A percentile compares a stretch with the other conserved stretches of the same genome.
Evolutionary conservation across 305 asterid species (phyloP).

Genomic region (Stenogyne calaminthoides): DNA sequence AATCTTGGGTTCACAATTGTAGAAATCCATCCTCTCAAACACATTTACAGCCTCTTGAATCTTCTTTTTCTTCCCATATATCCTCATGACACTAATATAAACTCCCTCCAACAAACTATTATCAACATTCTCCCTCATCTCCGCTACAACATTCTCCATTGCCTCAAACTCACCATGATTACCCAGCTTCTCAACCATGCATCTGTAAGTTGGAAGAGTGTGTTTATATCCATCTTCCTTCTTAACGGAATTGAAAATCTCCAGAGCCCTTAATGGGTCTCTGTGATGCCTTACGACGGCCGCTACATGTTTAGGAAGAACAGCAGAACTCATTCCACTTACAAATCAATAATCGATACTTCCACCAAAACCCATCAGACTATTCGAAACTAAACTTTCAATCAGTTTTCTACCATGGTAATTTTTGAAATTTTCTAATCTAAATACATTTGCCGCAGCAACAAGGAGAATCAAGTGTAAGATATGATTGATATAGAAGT

Average conservation of each 20-base stretch:
- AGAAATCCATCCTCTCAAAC: slow-evolving; percentile 94
- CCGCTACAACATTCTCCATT: slow-evolving; percentile 69
- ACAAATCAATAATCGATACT: slow-evolving; percentile 19
- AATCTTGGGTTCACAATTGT: slow-evolving; percentile 69
- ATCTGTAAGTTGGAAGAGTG: slow-evolving; percentile 66
- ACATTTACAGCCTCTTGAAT: slow-evolving; percentile 80
- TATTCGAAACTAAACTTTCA: background rate
- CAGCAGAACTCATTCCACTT: slow-evolving; percentile 40
- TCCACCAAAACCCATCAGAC: slow-evolving; percentile 27
- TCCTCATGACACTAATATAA: slow-evolving; percentile 69
- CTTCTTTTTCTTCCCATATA: slow-evolving; percentile 73
- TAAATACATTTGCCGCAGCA: slow-evolving; percentile 7
- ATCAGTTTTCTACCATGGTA: background rate
- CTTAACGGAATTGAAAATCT: slow-evolving; percentile 77
- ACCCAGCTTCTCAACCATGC: slow-evolving; percentile 85
- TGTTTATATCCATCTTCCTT: slow-evolving; percentile 77
- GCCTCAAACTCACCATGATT: slow-evolving; percentile 69
- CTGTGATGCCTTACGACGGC: slow-evolving; percentile 72
- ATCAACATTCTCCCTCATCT: slow-evolving; percentile 62
- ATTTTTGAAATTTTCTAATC: background rate
- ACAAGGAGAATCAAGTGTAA: slow-evolving; percentile 10
- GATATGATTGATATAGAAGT: slow-evolving; percentile 2
- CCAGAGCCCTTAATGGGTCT: slow-evolving; percentile 84
- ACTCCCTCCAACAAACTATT: slow-evolving; percentile 72
- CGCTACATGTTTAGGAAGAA: slow-evolving; percentile 89